Conservation (phyloP, 345 rosid genomes). For the Rhizophora apiculata region DNA sequence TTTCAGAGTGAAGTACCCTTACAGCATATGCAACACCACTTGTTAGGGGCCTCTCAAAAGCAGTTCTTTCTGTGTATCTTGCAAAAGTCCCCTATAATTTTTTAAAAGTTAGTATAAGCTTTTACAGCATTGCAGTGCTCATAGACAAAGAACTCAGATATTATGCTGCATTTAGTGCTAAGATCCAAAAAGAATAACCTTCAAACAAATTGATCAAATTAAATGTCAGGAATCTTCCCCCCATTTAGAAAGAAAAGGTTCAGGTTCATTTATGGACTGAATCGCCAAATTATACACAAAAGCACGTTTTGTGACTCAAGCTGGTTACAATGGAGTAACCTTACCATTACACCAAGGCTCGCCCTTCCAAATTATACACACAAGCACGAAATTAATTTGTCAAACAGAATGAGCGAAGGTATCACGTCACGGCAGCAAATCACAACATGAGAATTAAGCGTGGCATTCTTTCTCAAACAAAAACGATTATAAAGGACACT, state of each 20-base stretch:
- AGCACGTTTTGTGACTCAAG: neutral
- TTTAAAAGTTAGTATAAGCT: conserved; percentile 32
- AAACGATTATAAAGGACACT: conserved; percentile 6
- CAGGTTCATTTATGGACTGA: neutral
- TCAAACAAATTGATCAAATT: conserved; percentile 7
- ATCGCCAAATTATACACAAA: neutral
- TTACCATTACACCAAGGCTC: too few species aligned
- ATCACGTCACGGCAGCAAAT: conserved; percentile 5
- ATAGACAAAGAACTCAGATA: conserved; percentile 19
- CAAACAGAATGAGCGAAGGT: neutral
- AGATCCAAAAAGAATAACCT: neutral
- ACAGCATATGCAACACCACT: conserved; percentile 98
- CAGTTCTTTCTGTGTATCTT: conserved; percentile 88
- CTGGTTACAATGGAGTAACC: conserved; percentile 5
- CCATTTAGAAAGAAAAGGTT: neutral
- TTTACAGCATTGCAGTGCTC: conserved; percentile 11
- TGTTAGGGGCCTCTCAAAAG: conserved; percentile 97
- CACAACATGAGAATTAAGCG: conserved; percentile 2
- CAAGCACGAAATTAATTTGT: too few species aligned
- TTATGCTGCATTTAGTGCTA: conserved; percentile 16
- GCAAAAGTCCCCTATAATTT: conserved; percentile 71
- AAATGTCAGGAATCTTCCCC: conserved; percentile 8
- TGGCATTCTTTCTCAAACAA: conserved; percentile 8
- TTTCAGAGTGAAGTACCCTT: conserved; percentile 83
- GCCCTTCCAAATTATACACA: too few species aligned